Percentiles rank a stretch among this genome's conserved stretches.
phyloP scores from a whole-genome alignment of 805 yeast species.

The Yarrowia sp. region DNA sequence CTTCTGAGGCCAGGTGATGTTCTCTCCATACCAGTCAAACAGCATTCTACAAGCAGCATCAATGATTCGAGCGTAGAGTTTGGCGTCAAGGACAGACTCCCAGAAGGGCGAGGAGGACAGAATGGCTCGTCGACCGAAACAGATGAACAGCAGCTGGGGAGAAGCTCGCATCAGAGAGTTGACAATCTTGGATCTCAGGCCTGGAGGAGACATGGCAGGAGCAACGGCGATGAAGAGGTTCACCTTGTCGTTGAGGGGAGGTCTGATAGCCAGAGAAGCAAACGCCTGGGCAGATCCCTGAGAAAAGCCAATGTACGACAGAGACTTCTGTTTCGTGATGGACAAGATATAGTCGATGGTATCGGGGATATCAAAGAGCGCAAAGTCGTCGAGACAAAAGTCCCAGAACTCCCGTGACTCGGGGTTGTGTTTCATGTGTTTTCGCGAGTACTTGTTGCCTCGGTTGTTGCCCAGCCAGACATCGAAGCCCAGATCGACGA shows the following conservation, averaged over 20 bases:
- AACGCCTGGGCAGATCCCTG: slow-evolving; percentile 96
- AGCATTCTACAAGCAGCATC: slow-evolving; percentile 71
- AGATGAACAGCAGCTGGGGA: slow-evolving; percentile 70
- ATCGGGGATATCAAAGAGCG: slow-evolving; percentile 87
- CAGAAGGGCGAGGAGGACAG: slow-evolving; percentile 81
- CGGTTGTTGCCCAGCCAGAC: slow-evolving; percentile 95
- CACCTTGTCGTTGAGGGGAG: slow-evolving; percentile 63
- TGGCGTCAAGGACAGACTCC: slow-evolving; percentile 79
- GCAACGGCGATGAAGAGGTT: slow-evolving; percentile 78
- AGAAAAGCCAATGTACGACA: slow-evolving; percentile 85
- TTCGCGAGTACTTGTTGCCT: slow-evolving; percentile 90
- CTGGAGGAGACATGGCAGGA: slow-evolving; percentile 93
- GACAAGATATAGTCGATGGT: slow-evolving; percentile 74
- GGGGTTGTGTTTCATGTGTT: slow-evolving; percentile 62
- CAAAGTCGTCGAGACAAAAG: slow-evolving; percentile 90
- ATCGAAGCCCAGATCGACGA: slow-evolving; percentile 85
- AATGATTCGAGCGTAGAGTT: slow-evolving; percentile 71
- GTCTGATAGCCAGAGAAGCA: slow-evolving; percentile 74
- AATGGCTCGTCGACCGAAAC: slow-evolving; percentile 77
- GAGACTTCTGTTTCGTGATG: slow-evolving; percentile 54
- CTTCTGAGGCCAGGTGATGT: slow-evolving; percentile 78
- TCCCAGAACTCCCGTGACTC: slow-evolving; percentile 74
- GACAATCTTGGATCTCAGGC: slow-evolving; percentile 75
- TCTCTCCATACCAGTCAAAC: slow-evolving; percentile 79
- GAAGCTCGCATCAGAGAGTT: slow-evolving; percentile 77